Conservation (phyloP, 2,329 filamentous ascomycete species). For the Boeremia lycopersici region DNA sequence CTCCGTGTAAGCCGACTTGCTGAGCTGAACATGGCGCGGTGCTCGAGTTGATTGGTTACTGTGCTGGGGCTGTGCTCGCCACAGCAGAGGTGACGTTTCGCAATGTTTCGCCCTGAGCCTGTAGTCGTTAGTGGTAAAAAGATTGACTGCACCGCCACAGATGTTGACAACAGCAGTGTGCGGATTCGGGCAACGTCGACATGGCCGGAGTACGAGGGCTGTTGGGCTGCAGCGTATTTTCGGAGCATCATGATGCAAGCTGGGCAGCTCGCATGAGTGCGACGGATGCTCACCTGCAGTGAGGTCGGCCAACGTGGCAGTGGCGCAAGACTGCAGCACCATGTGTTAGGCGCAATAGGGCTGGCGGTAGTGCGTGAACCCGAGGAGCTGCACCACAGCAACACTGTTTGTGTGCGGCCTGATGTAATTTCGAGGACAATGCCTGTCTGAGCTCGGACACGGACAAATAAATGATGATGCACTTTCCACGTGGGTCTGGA, state of each 20-base stretch:
- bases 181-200: slow-evolving; percentile 13
- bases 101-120: slow-evolving; percentile 7
- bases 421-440: background rate
- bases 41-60: slow-evolving; percentile 21
- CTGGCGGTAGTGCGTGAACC: slow-evolving; percentile 33
- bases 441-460: slow-evolving; percentile 7
- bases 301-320: slow-evolving; percentile 42
- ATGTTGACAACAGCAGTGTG: slow-evolving; percentile 18
- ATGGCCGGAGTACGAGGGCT: slow-evolving; percentile 14
- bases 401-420: slow-evolving; percentile 4
- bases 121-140: slow-evolving; percentile 22
- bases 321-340: slow-evolving; percentile 26
- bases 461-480: background rate
- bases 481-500: background rate
- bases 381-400: slow-evolving; percentile 24
- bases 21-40: slow-evolving; percentile 17
- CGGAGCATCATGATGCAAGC: slow-evolving; percentile 39
- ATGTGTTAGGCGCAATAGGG: slow-evolving; percentile 31
- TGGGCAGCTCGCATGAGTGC: slow-evolving; percentile 35
- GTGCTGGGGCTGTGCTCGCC: slow-evolving; percentile 31
- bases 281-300: slow-evolving; percentile 33
- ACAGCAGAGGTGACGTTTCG: slow-evolving; percentile 23
- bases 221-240: slow-evolving; percentile 36
- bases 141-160: slow-evolving; percentile 44
- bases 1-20: slow-evolving; percentile 7